Conservation (phyloP, 2,329 filamentous ascomycete genomes). For the Exutisphaerella laricina region DNA sequence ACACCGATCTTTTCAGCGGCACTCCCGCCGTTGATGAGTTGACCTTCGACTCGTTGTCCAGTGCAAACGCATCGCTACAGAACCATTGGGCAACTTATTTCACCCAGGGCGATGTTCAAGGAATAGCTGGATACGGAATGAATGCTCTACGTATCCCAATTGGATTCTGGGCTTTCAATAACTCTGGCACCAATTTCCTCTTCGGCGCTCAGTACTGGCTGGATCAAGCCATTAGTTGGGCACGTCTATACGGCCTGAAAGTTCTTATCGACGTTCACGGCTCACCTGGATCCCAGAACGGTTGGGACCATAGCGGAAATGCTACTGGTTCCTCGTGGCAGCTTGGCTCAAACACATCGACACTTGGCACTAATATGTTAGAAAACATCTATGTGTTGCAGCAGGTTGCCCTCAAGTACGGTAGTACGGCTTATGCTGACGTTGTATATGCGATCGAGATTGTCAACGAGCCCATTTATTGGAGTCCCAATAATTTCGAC, state of each 20-base stretch:
- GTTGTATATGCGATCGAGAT: slow-evolving; percentile 42
- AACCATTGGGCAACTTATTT: slow-evolving; percentile 36
- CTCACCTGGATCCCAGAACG: slow-evolving; percentile 48
- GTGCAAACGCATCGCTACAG: slow-evolving; percentile 27
- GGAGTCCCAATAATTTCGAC: slow-evolving; percentile 33
- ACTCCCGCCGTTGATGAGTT: slow-evolving; percentile 35
- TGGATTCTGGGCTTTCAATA: slow-evolving; percentile 49
- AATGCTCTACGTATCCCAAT: slow-evolving; percentile 46
- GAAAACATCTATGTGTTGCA: slow-evolving; percentile 36
- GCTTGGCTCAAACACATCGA: slow-evolving; percentile 27
- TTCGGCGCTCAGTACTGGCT: slow-evolving; percentile 44
- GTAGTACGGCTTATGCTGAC: slow-evolving; percentile 34
- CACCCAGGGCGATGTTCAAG: slow-evolving; percentile 38
- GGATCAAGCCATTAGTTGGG: slow-evolving; percentile 47
- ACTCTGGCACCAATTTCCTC: slow-evolving; percentile 40
- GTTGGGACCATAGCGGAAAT: slow-evolving; percentile 38
- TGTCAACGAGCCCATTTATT: slow-evolving; percentile 41
- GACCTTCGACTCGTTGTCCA: slow-evolving; percentile 34
- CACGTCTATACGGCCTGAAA: slow-evolving; percentile 40
- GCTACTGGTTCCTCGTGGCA: slow-evolving; percentile 28
- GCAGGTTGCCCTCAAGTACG: slow-evolving; percentile 39
- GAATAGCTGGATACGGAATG: slow-evolving; percentile 35
- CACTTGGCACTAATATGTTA: too few species aligned
- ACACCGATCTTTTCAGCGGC: slow-evolving; percentile 32
- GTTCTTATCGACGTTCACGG: slow-evolving; percentile 50